These are phyloP conservation scores for Amylocarpus encephaloides DNA, from an alignment of 2,329 filamentous ascomycete species.

Conservation along the genomic window DNA sequence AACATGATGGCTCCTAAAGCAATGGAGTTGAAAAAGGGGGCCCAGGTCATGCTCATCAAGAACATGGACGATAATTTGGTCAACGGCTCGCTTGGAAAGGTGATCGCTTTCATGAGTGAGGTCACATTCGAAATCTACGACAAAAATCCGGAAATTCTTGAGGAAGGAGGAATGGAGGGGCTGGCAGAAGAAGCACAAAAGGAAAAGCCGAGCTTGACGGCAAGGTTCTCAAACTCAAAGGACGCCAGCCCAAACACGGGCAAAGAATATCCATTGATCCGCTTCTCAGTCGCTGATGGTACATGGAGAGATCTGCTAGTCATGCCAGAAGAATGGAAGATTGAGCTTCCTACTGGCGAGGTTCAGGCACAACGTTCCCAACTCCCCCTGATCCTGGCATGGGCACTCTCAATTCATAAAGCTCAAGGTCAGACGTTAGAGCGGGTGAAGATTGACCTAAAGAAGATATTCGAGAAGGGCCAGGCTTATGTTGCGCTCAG, in stretches of 20 bases:
- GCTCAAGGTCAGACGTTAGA: constrained; percentile 88
- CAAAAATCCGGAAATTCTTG: constrained; percentile 50
- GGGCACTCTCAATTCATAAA: constrained; percentile 97
- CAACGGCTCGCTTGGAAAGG: constrained; percentile 87
- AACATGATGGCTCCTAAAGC: constrained; percentile 90
- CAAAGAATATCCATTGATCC: constrained; percentile 72
- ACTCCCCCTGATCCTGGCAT: constrained; percentile 85
- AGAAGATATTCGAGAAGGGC: constrained; percentile 90
- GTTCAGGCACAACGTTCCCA: constrained; percentile 81
- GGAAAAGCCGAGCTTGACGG: constrained; percentile 37
- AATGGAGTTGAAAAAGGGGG: constrained; percentile 79
- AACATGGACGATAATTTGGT: constrained; percentile 92
- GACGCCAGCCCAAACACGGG: constrained; percentile 36
- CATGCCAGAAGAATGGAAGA: constrained; percentile 87
- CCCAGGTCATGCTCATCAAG: constrained; percentile 99
- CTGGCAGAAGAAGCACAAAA: constrained; percentile 37
- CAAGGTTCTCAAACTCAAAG: constrained; percentile 37
- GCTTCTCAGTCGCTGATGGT: constrained; percentile 75
- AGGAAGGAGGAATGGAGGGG: constrained; percentile 39
- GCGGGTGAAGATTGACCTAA: constrained; percentile 88
- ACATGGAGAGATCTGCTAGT: constrained; percentile 71
- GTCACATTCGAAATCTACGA: constrained; percentile 52
- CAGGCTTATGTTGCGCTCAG: constrained; percentile 96
- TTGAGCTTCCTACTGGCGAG: constrained; percentile 92
- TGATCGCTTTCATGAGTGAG: constrained; percentile 73